Percentiles rank a stretch among this genome's conserved stretches.
These are phyloP conservation scores for Eucalyptus marginata DNA, from an alignment of 345 rosid species.

Conservation along the genomic window DNA sequence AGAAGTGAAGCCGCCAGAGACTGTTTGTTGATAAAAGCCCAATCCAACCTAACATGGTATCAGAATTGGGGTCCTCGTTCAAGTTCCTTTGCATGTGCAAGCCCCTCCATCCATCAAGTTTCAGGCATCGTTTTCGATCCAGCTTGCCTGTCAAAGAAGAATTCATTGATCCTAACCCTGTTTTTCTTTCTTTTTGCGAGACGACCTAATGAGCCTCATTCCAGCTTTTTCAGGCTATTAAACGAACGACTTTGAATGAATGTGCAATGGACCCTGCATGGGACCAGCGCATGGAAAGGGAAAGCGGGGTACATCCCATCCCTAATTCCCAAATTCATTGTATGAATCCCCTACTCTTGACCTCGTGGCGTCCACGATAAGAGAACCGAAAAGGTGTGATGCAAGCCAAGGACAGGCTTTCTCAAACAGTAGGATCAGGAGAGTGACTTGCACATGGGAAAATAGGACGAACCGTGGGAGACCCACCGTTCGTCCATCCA, in stretches of 20 bases:
- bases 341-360: background rate
- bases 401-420: too few species aligned
- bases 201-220: background rate
- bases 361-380: background rate
- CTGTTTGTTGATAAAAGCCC: background rate
- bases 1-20: background rate
- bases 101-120: accelerated
- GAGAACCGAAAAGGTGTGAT: background rate
- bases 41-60: background rate
- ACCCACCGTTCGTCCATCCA: background rate
- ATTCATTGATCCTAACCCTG: background rate
- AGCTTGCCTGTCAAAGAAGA: background rate
- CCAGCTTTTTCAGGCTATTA: background rate
- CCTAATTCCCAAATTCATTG: background rate
- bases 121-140: background rate
- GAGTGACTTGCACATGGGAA: too few species aligned
- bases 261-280: background rate
- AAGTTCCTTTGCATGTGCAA: background rate
- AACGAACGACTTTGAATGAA: background rate
- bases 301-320: background rate
- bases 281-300: background rate
- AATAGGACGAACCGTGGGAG: too few species aligned
- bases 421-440: too few species aligned
- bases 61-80: background rate
- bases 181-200: background rate